A percentile compares a stretch with the other conserved stretches of the same genome.
Conservation (phyloP, 768 basidiomycete genomes). For the Trametes villosa region DNA sequence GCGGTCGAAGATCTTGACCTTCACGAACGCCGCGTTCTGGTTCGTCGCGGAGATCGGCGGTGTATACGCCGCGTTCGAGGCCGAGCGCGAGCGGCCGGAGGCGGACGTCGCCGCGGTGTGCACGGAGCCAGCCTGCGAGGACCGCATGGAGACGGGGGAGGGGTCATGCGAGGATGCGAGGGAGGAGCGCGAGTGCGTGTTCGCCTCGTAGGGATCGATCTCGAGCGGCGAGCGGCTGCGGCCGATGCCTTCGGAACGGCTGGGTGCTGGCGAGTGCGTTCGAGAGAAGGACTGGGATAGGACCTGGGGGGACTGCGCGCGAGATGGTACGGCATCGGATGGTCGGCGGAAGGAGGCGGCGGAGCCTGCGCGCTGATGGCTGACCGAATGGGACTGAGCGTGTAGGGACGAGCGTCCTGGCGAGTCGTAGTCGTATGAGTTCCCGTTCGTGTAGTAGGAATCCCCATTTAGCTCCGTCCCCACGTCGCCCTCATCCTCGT, state of each 20-base stretch:
- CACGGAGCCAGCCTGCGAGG: conserved; percentile 55
- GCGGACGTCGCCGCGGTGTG: conserved; percentile 40
- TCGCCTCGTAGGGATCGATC: conserved; percentile 30
- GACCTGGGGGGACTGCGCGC: conserved; percentile 16
- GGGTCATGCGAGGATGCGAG: conserved; percentile 31
- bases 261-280: conserved; percentile 22
- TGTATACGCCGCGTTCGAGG: conserved; percentile 60
- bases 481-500: conserved; percentile 34
- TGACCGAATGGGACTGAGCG: conserved; percentile 8
- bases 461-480: conserved; percentile 4
- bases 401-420: conserved; percentile 15
- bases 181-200: conserved; percentile 33
- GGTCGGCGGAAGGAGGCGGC: conserved; percentile 22
- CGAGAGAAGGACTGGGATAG: conserved; percentile 30
- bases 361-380: conserved; percentile 25
- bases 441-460: conserved; percentile 20
- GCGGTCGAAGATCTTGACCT: conserved; percentile 98
- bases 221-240: conserved; percentile 30
- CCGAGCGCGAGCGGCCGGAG: conserved; percentile 55
- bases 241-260: conserved; percentile 11
- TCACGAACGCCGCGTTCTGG: conserved; percentile 87
- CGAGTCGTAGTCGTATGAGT: conserved; percentile 23
- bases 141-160: conserved; percentile 31
- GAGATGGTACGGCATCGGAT: conserved; percentile 9
- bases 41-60: conserved; percentile 80